A percentile compares a stretch with the other conserved stretches of the same genome.
phyloP scores from a whole-genome alignment of 305 asterid species.

The Solanum aculeatissimum region DNA sequence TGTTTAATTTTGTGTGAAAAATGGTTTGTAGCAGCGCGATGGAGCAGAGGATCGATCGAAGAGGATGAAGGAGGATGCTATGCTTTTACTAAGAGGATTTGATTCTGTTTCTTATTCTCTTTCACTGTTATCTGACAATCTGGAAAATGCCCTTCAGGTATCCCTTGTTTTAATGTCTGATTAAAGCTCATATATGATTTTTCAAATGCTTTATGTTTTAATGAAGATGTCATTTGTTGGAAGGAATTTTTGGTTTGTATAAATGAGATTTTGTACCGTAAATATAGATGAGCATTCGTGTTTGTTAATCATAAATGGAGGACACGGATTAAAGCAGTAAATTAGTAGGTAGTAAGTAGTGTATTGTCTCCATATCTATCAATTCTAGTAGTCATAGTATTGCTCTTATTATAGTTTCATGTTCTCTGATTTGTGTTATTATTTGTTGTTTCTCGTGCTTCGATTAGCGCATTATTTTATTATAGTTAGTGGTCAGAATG shows the following conservation, averaged over 20 bases:
- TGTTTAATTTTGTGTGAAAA: neutral
- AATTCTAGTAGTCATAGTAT: neutral
- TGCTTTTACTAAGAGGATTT: constrained; percentile 84
- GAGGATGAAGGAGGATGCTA: constrained; percentile 68
- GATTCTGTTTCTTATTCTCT: constrained; percentile 81
- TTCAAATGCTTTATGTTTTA: neutral
- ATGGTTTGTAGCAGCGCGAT: constrained; percentile 15
- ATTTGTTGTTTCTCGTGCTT: neutral
- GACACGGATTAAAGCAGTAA: neutral
- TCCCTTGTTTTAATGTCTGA: neutral
- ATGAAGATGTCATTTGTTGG: neutral
- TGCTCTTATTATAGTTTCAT: neutral
- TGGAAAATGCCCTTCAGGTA: constrained; percentile 86
- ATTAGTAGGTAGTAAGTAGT: neutral
- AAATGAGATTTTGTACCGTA: neutral
- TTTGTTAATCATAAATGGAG: neutral
- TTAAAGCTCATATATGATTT: neutral
- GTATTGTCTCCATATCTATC: neutral
- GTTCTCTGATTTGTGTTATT: neutral
- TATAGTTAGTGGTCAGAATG: neutral
- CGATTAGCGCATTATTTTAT: neutral
- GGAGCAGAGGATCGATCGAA: constrained; percentile 26
- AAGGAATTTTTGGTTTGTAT: neutral
- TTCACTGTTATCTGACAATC: constrained; percentile 62
- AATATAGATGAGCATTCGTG: neutral